Conservation (phyloP, 2,329 filamentous ascomycete species). For the Thelonectria olida region DNA sequence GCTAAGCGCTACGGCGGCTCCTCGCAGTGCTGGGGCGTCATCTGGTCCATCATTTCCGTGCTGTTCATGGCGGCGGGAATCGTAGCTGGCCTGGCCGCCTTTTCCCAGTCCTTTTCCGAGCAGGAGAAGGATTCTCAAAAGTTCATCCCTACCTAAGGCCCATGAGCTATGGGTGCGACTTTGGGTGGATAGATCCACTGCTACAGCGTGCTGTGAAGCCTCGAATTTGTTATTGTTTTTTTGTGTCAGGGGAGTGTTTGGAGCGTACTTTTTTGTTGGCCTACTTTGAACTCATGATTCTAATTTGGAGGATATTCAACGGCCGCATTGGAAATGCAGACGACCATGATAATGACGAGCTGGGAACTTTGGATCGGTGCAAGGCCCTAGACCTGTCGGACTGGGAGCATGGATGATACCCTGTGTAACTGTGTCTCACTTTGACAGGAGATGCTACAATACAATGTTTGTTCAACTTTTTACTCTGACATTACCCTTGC, state of each 20-base stretch:
- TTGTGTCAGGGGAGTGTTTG: slow-evolving; percentile 6
- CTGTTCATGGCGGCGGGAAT: slow-evolving; percentile 78
- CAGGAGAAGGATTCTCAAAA: slow-evolving; percentile 74
- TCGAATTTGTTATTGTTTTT: not conserved
- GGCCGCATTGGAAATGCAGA: slow-evolving; percentile 1
- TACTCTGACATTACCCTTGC: not conserved
- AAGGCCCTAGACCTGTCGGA: slow-evolving; percentile 9
- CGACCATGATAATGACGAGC: slow-evolving; percentile 30
- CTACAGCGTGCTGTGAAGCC: not conserved
- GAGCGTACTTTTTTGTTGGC: not conserved
- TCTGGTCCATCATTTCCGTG: slow-evolving; percentile 79
- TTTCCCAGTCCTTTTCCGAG: slow-evolving; percentile 74
- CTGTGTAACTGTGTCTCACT: slow-evolving; percentile 17
- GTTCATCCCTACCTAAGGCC: slow-evolving; percentile 65
- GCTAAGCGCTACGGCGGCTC: slow-evolving; percentile 81
- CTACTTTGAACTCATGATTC: not conserved
- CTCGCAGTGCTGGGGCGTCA: slow-evolving; percentile 81
- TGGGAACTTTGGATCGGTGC: slow-evolving; percentile 1
- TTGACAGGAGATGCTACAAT: slow-evolving; percentile 15
- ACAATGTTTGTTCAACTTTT: not conserved
- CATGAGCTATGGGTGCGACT: not conserved
- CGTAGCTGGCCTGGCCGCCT: slow-evolving; percentile 79
- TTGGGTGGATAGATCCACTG: not conserved
- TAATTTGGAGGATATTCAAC: slow-evolving; percentile 7
- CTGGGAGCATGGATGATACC: slow-evolving; percentile 32